Evolutionary conservation across 164 flowering plant genomes (phyloP).

Genomic region (Magnolia officinalis): DNA sequence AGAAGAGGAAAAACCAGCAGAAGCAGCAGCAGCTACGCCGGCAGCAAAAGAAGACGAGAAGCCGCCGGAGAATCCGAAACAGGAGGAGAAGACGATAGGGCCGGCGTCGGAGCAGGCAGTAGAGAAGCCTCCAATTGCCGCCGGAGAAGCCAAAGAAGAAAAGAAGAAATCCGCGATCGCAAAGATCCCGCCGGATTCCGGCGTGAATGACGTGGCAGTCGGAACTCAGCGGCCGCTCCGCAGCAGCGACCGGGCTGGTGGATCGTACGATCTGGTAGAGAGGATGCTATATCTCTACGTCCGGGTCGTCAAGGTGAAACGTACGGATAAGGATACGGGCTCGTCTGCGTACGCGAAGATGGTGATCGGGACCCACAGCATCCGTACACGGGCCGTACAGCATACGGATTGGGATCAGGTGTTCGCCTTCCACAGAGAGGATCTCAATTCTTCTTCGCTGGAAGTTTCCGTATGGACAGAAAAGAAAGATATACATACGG

Average conservation of each 20-base stretch:
- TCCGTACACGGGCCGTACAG: constrained; percentile 48
- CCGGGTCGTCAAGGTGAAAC: constrained; percentile 70
- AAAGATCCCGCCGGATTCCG: constrained; percentile 18
- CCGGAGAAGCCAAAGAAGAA: constrained; percentile 3
- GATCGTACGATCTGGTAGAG: constrained; percentile 71
- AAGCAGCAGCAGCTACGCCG: constrained; percentile 7
- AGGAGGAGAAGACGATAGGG: constrained; percentile 16
- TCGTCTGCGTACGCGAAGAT: constrained; percentile 52
- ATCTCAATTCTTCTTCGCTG: constrained; percentile 61
- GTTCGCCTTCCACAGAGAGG: constrained; percentile 80
- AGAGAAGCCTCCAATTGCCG: constrained; percentile 31
- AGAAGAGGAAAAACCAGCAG: constrained; percentile 25
- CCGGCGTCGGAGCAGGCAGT: constrained; percentile 11
- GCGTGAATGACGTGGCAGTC: constrained; percentile 37
- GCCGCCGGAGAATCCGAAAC: constrained; percentile 21
- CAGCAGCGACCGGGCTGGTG: constrained; percentile 33
- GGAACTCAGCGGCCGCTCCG: constrained; percentile 22
- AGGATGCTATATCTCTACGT: constrained; percentile 76
- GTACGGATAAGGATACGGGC: constrained; percentile 8
- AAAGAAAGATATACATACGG: constrained; percentile 29
- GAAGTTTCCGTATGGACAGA: constrained; percentile 70
- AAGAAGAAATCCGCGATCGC: constrained; percentile 12
- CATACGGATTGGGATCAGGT: constrained; percentile 86
- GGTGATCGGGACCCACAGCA: constrained; percentile 73
- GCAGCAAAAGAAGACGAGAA: constrained; percentile 17